Percentiles rank a stretch among this genome's conserved stretches.
These are phyloP conservation scores for Trichophyton mentagrophytes DNA, from an alignment of 2,329 filamentous ascomycete genomes.

Conservation along the genomic window DNA sequence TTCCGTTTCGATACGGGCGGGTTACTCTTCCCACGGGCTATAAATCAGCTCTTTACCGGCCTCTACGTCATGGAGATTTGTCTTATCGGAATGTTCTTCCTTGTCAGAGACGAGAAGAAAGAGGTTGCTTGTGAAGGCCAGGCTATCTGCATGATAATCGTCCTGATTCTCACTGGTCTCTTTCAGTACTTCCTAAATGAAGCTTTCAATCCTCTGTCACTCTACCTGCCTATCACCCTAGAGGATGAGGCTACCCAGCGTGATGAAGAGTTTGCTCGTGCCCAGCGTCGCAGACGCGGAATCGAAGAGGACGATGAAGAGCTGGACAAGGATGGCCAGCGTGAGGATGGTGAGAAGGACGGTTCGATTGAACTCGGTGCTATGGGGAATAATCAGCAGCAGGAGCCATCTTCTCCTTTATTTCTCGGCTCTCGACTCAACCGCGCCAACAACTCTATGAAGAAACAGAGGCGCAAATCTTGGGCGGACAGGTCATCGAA, in stretches of 20 bases:
- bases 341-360: slow-evolving; percentile 26
- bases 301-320: slow-evolving; percentile 42
- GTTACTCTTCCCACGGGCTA: slow-evolving; percentile 76
- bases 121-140: slow-evolving; percentile 56
- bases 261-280: slow-evolving; percentile 74
- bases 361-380: slow-evolving; percentile 37
- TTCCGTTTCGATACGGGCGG: slow-evolving; percentile 87
- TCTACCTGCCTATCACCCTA: slow-evolving; percentile 84
- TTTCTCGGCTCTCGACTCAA: slow-evolving; percentile 11
- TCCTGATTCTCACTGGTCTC: slow-evolving; percentile 54
- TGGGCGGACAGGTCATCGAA: slow-evolving; percentile 35
- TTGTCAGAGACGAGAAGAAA: slow-evolving; percentile 48
- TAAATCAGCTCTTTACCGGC: slow-evolving; percentile 91
- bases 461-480: slow-evolving; percentile 20
- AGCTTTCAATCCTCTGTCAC: slow-evolving; percentile 73
- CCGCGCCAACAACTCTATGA: slow-evolving; percentile 15
- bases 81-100: slow-evolving; percentile 79
- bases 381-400: slow-evolving; percentile 9
- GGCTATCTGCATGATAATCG: slow-evolving; percentile 71
- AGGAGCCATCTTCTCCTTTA: slow-evolving; percentile 8
- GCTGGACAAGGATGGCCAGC: slow-evolving; percentile 28
- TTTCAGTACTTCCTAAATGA: slow-evolving; percentile 73
- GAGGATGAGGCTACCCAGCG: slow-evolving; percentile 90
- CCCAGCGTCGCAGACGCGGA: slow-evolving; percentile 58
- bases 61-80: slow-evolving; percentile 90